phyloP scores from a whole-genome alignment of 1,284 basidiomycete species.

The Rhodofomes roseus region DNA sequence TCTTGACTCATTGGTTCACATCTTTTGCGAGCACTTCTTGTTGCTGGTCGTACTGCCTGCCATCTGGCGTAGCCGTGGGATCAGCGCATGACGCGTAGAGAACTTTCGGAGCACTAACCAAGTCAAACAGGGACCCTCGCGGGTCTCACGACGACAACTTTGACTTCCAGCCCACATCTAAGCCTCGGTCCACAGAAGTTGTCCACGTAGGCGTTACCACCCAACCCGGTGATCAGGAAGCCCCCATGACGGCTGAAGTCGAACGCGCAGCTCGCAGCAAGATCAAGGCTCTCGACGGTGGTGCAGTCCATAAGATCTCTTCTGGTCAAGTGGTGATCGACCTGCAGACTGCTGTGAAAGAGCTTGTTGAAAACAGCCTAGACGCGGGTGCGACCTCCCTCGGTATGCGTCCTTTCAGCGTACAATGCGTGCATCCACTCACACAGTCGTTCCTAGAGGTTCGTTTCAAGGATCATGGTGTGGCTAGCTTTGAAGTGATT shows the following conservation, averaged over 20 bases:
- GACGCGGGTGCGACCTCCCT: slow-evolving; percentile 90
- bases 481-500: slow-evolving; percentile 84
- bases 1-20: too few relatives aligned
- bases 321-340: slow-evolving; percentile 96
- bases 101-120: too few relatives aligned
- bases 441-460: slow-evolving; percentile 57
- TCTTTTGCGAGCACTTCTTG: too few relatives aligned
- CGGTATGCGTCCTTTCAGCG: slow-evolving; percentile 52
- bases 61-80: too few relatives aligned
- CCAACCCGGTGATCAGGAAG: neutral
- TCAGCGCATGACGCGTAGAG: too few relatives aligned
- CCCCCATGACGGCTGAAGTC: neutral
- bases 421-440: neutral
- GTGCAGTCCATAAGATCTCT: slow-evolving; percentile 82
- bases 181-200: too few relatives aligned
- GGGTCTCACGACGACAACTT: too few relatives aligned
- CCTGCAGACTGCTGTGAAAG: slow-evolving; percentile 92
- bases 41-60: too few relatives aligned
- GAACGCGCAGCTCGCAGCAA: neutral
- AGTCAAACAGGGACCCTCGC: too few relatives aligned
- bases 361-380: slow-evolving; percentile 94
- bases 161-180: too few relatives aligned
- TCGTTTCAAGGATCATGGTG: slow-evolving; percentile 85
- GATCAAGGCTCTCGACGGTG: slow-evolving; percentile 66
- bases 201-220: neutral